A percentile compares a stretch with the other conserved stretches of the same genome.
These are phyloP conservation scores for Prunus mume DNA, from an alignment of 306 rosid genomes.

Conservation along the genomic window DNA sequence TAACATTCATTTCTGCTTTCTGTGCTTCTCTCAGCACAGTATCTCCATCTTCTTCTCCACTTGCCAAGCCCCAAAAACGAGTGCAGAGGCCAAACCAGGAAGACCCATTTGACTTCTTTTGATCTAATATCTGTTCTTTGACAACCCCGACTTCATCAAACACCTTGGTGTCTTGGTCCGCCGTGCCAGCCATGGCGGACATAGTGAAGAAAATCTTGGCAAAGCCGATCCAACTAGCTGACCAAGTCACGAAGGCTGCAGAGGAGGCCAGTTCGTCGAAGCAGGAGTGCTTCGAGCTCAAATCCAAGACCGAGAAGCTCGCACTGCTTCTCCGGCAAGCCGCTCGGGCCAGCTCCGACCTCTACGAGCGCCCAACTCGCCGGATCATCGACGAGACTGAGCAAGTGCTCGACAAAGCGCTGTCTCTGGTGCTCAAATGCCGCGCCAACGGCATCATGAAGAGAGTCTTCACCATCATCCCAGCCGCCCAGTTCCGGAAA, in stretches of 20 bases:
- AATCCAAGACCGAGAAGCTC: slow-evolving; percentile 73
- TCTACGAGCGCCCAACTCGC: slow-evolving; percentile 77
- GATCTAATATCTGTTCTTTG: slow-evolving; percentile 13
- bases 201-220: slow-evolving; percentile 66
- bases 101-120: neutral
- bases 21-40: neutral
- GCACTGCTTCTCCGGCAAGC: slow-evolving; percentile 81
- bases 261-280: slow-evolving; percentile 66
- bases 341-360: slow-evolving; percentile 82
- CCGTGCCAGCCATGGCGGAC: slow-evolving; percentile 61
- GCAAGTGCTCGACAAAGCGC: slow-evolving; percentile 67
- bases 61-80: slow-evolving; percentile 19
- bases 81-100: neutral
- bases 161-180: slow-evolving; percentile 26
- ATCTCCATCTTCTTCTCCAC: slow-evolving; percentile 15
- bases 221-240: slow-evolving; percentile 77
- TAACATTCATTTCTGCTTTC: neutral
- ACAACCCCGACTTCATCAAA: neutral
- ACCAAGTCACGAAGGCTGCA: slow-evolving; percentile 67
- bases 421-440: slow-evolving; percentile 56
- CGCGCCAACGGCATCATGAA: slow-evolving; percentile 67
- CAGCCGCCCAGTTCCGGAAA: slow-evolving; percentile 72
- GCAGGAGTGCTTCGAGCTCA: slow-evolving; percentile 67
- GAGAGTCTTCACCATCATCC: slow-evolving; percentile 74
- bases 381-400: slow-evolving; percentile 82